Evolutionary conservation across 257 asterid genomes (phyloP).

Genomic region (Oldenlandia corymbosa): DNA sequence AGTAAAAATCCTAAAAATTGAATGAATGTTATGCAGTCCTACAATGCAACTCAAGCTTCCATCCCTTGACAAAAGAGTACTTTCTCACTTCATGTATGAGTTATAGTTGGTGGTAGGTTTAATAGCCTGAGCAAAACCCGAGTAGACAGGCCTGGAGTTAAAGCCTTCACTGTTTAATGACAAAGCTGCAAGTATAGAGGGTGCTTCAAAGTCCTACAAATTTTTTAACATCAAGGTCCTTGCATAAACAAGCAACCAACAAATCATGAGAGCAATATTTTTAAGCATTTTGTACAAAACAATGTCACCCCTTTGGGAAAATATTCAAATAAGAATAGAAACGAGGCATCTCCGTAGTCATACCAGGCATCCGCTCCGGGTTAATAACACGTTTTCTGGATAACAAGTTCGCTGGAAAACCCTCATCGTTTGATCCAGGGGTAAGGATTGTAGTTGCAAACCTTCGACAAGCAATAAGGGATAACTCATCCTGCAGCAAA

Average conservation of each 20-base stretch:
- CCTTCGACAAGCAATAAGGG: conserved; percentile 29
- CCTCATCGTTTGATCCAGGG: conserved; percentile 48
- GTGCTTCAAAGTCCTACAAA: neutral
- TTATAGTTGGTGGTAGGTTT: too few relatives aligned
- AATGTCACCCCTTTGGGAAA: neutral
- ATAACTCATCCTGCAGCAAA: conserved; percentile 32
- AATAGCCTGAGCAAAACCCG: too few relatives aligned
- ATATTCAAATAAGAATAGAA: neutral
- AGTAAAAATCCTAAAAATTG: neutral
- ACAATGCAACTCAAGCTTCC: neutral
- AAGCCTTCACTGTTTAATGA: too few relatives aligned
- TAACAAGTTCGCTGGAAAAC: conserved; percentile 53
- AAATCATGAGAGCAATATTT: neutral
- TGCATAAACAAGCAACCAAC: neutral
- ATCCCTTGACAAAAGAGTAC: neutral
- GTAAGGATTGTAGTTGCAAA: conserved; percentile 54
- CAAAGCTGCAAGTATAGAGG: neutral
- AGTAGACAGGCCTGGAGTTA: too few relatives aligned
- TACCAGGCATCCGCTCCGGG: conserved; percentile 68
- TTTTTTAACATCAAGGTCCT: neutral
- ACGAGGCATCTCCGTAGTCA: conserved; percentile 10
- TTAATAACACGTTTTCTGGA: conserved; percentile 35
- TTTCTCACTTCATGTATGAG: too few relatives aligned
- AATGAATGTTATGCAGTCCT: neutral
- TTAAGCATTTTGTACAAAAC: conserved; percentile 4